Base-by-base conservation (phyloP, 495 filamentous ascomycete species). In the Antarctomyces pellizariae region DNA sequence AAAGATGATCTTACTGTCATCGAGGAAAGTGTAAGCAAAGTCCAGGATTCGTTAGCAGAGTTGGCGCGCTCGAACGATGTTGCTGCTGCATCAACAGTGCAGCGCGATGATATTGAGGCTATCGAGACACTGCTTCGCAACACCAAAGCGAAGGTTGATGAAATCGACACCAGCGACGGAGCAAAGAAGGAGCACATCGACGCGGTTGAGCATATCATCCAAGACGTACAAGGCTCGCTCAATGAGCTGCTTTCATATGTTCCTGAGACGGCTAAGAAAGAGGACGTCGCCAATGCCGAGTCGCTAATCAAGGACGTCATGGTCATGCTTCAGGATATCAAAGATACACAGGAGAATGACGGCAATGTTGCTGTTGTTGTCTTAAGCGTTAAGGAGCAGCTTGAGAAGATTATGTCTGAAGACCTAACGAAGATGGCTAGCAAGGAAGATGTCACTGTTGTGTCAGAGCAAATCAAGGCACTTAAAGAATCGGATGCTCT, bases 61-160 rank as follows among this genome's bases (percentile, higher is more conserved):
- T 42, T 67, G 14, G 43, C 47, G 19, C 36, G 47, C 23, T 38
- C 45, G 8, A 42, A 54, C 40, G 33, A 49, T 29, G 39, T 55
- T 28, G n/a, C n/a, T n/a, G n/a, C n/a, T n/a, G n/a, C n/a, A n/a
- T n/a, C n/a, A n/a, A 19, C 42, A 2, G 66, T 66, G 13, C 60
- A 57, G 13, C 69, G 63, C 42, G 75, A 84, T 32, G 79, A 91
- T 36, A 74, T 74, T 2, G 67, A 79, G 32, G 75, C 72, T n/a
- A 79, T 93, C 30, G 80, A 91, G 44, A 80, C 70, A 0, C 60
- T 93, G 24, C 61, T 93, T 13, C 63, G 71, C 25, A 83, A 80
- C 41, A 77, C 76, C 11, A 90, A 89, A 37, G 62, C 71, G 6
- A 69, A 73, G 25, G 54, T 91, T 21, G 82, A 91, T 18, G 78